Evolutionary conservation across 2,329 filamentous ascomycete species (phyloP).

Genomic region (Botrytis cinerea): DNA sequence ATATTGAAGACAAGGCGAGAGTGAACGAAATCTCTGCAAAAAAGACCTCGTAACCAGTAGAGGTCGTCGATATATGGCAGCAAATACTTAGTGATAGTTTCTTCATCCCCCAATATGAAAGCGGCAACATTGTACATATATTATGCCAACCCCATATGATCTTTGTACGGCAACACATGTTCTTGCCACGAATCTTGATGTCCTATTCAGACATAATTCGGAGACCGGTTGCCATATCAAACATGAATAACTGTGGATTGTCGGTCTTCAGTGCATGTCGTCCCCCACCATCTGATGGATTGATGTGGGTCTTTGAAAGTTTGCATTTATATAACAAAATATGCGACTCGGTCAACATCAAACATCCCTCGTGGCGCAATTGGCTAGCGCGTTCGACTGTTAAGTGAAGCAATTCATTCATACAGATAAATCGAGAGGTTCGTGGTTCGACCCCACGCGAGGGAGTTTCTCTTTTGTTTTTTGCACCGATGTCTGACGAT

Average conservation of each 20-base stretch:
- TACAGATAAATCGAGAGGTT: slow-evolving; percentile 14
- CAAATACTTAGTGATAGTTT: background rate
- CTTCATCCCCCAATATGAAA: background rate
- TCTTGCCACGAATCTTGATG: background rate
- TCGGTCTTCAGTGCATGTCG: background rate
- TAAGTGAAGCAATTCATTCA: background rate
- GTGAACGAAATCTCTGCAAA: background rate
- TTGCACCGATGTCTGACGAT: background rate
- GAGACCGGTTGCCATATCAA: background rate
- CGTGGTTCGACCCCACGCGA: slow-evolving; percentile 16
- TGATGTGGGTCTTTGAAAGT: background rate
- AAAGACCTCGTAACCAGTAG: background rate
- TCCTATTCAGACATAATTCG: background rate
- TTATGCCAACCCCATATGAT: no score
- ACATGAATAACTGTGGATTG: background rate
- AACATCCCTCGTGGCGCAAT: slow-evolving; percentile 23
- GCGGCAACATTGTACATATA: background rate
- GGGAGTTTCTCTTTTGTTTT: background rate
- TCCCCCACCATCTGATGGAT: slow-evolving; percentile 13
- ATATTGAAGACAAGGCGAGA: background rate
- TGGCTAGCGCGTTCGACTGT: slow-evolving; percentile 22
- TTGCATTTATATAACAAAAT: background rate
- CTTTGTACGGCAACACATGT: background rate
- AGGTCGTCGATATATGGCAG: background rate
- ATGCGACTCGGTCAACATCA: background rate